Evolutionary conservation across 2,329 filamentous ascomycete genomes (phyloP).

Genomic region (Drechslerella dactyloides): DNA sequence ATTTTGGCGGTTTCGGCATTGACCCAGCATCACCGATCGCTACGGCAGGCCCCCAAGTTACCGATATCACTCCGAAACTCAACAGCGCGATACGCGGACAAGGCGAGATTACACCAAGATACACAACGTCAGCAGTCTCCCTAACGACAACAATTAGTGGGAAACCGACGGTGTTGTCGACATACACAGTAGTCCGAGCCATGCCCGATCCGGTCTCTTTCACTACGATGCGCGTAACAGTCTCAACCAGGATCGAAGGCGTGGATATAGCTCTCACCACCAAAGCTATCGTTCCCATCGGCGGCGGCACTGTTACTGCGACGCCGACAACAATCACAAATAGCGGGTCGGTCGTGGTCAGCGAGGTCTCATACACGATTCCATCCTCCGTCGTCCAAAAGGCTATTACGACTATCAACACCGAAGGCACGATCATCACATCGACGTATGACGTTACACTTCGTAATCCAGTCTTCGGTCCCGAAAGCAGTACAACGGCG

Average conservation of each 20-base stretch:
- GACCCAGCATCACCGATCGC: constrained; percentile 11
- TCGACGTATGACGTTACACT: constrained; percentile 23
- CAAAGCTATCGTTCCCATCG: constrained; percentile 31
- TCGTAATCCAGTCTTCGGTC: neutral
- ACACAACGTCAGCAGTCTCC: constrained; percentile 23
- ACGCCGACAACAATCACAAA: constrained; percentile 11
- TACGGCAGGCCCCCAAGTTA: constrained; percentile 24
- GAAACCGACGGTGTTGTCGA: constrained; percentile 13
- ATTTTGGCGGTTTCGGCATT: constrained; percentile 23
- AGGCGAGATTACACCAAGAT: neutral
- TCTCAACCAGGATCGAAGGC: constrained; percentile 26
- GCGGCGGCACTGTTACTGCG: constrained; percentile 17
- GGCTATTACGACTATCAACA: constrained; percentile 7
- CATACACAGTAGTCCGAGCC: constrained; percentile 11
- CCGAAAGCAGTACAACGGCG: neutral
- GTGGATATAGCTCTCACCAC: constrained; percentile 15
- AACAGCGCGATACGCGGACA: constrained; percentile 21
- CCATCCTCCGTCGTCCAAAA: constrained; percentile 38
- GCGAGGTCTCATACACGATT: constrained; percentile 17
- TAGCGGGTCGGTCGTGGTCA: constrained; percentile 3
- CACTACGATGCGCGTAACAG: constrained; percentile 4
- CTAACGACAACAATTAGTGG: constrained; percentile 24
- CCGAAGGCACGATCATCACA: constrained; percentile 11
- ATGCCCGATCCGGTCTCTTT: constrained; percentile 23
- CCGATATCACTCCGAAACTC: constrained; percentile 19